Base-by-base conservation (phyloP, 768 basidiomycete species). In the Daedaleopsis nitida region DNA sequence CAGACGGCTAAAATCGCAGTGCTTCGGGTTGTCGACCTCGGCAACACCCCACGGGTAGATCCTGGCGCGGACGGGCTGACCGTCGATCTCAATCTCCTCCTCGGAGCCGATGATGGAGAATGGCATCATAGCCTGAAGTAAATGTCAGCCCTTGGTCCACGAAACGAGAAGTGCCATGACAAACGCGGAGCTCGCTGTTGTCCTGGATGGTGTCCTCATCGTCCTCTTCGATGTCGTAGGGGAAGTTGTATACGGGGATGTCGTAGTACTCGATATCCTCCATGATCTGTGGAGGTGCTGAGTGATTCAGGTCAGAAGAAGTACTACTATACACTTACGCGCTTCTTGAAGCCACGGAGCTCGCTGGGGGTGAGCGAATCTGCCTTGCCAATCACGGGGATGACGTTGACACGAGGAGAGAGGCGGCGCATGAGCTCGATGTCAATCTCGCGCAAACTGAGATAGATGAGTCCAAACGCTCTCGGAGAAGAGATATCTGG, bases 161-260 rank as follows among this genome's bases (percentile, higher is more conserved):
- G 19, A 14, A 35, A 17, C 14, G 19, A 43, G 42, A 48, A 35
- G 11, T 21, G 43, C 57, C 34, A 39, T 43, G n/a, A 74, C 85
- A 63, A 71, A 92, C 93, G 55, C 96, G 83, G 55, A 99, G 87
- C 75, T 98, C 96, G 69, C 91, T 91, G 78, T 98, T 99, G 74
- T 99, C 97, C 69, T 90, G 88, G 61, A 99, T 93, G 4, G 97
- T 99, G 70, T 98, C 97, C 71, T 98, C 96, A 71, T 99, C 97
- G 71, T 99, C 97, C 75, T 99, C 97, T 75, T 99, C 97, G 8
- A 96, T 89, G 67, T 98, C 97, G 73, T 98, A 99, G 0, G 97
- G 97, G 83, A 99, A 99, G 80, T 98, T 98, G 82, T 98, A 98
- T 43, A 98, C 90, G 5, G 97, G 97, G 68, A 99, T 98, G 66